These are phyloP conservation scores for Eutrema salsugineum DNA, from an alignment of 441 rosid genomes.

Conservation along the genomic window DNA sequence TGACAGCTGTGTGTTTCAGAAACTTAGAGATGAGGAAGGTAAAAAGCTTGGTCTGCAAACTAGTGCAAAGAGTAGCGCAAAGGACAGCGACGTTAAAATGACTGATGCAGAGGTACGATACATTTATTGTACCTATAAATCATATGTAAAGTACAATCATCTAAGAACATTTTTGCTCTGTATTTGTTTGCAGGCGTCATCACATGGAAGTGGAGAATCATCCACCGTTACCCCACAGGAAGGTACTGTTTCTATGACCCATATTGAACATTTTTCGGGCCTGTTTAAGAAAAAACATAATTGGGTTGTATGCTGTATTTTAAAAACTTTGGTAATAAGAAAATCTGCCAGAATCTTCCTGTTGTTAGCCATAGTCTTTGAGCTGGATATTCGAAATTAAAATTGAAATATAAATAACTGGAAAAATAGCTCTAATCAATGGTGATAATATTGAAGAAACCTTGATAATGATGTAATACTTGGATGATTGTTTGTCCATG, in stretches of 20 bases:
- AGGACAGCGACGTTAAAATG: conserved; percentile 73
- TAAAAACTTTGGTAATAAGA: not conserved
- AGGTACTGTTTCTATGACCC: conserved; percentile 38
- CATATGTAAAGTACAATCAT: not conserved
- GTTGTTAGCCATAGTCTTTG: not conserved
- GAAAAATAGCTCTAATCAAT: not conserved
- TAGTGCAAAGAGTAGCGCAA: conserved; percentile 43
- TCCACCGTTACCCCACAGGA: conserved; percentile 44
- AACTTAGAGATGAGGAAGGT: conserved; percentile 86
- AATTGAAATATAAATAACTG: not conserved
- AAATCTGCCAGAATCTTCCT: not conserved
- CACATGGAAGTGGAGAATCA: conserved; percentile 58
- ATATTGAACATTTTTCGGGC: not conserved
- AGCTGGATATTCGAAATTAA: not conserved
- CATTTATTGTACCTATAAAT: not conserved
- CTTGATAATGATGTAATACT: not conserved
- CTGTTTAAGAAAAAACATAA: not conserved
- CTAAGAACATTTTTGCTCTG: not conserved
- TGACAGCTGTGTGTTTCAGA: conserved; percentile 33
- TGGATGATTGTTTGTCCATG: not conserved
- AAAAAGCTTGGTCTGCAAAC: conserved; percentile 81
- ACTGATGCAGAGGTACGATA: conserved; percentile 61
- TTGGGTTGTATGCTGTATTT: not conserved
- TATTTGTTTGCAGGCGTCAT: conserved; percentile 50
- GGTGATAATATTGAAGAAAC: not conserved